These are phyloP conservation scores for Alternaria solani DNA, from an alignment of 2,329 filamentous ascomycete genomes.

Conservation along the genomic window DNA sequence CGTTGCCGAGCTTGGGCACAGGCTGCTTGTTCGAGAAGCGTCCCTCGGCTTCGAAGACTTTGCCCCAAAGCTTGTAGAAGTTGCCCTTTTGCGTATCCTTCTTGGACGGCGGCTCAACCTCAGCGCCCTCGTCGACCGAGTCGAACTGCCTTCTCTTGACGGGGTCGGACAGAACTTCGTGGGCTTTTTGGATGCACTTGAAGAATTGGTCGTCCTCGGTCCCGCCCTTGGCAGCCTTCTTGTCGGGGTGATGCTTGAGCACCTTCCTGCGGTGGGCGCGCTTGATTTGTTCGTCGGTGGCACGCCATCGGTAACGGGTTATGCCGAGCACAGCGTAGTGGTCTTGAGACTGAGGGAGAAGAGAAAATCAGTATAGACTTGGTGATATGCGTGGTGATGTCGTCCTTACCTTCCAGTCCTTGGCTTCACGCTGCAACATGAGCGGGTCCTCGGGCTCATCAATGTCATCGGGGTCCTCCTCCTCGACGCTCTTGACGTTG, in stretches of 20 bases:
- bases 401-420: constrained; percentile 93
- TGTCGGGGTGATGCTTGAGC: constrained; percentile 97
- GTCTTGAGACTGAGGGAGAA: constrained; percentile 74
- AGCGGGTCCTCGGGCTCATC: constrained; percentile 93
- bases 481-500: constrained; percentile 93
- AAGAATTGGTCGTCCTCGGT: constrained; percentile 98
- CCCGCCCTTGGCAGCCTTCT: constrained; percentile 90
- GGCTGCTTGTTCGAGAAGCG: constrained; percentile 93
- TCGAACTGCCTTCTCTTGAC: constrained; percentile 94
- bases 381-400: neutral
- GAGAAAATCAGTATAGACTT: constrained; percentile 9
- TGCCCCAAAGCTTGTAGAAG: constrained; percentile 94
- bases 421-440: constrained; percentile 91
- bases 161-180: constrained; percentile 91
- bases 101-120: constrained; percentile 91
- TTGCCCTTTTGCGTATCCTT: constrained; percentile 86
- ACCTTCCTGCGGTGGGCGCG: constrained; percentile 99
- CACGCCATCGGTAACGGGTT: constrained; percentile 88
- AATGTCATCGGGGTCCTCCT: constrained; percentile 87
- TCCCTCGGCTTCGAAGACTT: constrained; percentile 87
- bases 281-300: constrained; percentile 98
- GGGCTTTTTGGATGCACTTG: constrained; percentile 99
- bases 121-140: constrained; percentile 91
- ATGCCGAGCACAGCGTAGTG: constrained; percentile 97
- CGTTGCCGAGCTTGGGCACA: constrained; percentile 84